Conservation (phyloP, 2,329 filamentous ascomycete species). For the Fusarium sp. region DNA sequence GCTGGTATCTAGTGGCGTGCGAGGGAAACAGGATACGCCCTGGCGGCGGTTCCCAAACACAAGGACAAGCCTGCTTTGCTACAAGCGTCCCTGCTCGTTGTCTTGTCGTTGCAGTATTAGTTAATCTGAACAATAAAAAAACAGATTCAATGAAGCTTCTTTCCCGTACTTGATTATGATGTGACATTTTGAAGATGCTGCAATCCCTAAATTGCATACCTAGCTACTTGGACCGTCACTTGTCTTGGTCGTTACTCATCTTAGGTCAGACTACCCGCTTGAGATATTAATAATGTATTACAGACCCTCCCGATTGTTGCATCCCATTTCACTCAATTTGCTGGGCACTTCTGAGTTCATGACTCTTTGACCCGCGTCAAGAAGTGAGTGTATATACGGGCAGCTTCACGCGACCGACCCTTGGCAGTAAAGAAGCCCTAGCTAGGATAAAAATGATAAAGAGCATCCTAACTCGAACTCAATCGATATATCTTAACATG, state of each 20-base stretch:
- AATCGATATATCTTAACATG: not conserved
- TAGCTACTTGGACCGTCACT: not conserved
- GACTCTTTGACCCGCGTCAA: not conserved
- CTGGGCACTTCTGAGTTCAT: not conserved
- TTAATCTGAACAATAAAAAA: conserved; percentile 54
- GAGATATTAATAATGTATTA: not conserved
- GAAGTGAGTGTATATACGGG: not conserved
- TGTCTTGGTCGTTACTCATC: not conserved
- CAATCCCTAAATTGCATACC: not conserved
- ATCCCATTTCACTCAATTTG: not conserved
- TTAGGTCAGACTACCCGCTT: not conserved
- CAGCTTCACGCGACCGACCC: not conserved
- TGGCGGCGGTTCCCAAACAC: conserved; percentile 46
- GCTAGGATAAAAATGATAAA: not conserved
- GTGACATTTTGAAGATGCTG: not conserved
- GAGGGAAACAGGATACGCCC: conserved; percentile 43
- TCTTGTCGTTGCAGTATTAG: conserved; percentile 57
- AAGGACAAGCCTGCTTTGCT: conserved; percentile 52
- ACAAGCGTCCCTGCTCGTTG: conserved; percentile 54
- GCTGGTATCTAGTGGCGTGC: conserved; percentile 50
- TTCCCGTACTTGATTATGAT: not conserved
- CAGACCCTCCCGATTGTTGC: not conserved
- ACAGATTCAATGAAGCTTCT: conserved; percentile 36
- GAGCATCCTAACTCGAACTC: not conserved
- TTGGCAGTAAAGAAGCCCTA: not conserved